Percentiles rank a stretch among this genome's conserved stretches.
Conservation (phyloP, 225 moss, liverwort and hornwort species). For the Anthoceros angustus region DNA sequence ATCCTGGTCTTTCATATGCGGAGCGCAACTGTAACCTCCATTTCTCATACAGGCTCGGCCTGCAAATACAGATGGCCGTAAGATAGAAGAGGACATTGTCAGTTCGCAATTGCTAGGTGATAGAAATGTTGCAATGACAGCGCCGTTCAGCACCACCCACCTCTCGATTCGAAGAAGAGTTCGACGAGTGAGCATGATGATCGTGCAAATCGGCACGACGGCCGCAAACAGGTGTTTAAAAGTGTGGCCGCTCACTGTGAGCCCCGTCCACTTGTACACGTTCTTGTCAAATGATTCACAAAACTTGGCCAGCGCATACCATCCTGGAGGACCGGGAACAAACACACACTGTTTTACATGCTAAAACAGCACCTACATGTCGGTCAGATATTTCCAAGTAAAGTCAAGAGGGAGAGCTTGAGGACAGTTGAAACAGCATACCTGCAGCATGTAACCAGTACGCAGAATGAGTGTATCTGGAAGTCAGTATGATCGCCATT, state of each 20-base stretch:
- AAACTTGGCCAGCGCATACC: conserved; percentile 79
- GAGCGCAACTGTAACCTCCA: neutral
- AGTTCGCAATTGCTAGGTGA: neutral
- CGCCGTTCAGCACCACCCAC: conserved; percentile 15
- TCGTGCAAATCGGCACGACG: conserved; percentile 73
- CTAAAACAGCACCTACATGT: too few species aligned
- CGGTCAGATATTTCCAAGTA: too few species aligned
- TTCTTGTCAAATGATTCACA: conserved; percentile 80
- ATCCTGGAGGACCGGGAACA: conserved; percentile 30
- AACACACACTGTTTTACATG: neutral
- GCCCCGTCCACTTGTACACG: conserved; percentile 69
- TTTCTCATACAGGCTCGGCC: neutral
- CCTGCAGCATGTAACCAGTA: conserved; percentile 99
- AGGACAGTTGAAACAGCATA: conserved; percentile 8
- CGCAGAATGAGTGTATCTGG: conserved; percentile 78
- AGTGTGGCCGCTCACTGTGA: conserved; percentile 78
- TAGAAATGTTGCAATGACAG: neutral
- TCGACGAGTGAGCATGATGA: conserved; percentile 81
- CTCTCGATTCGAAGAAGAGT: conserved; percentile 53
- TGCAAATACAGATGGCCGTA: neutral
- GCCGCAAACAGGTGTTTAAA: conserved; percentile 99
- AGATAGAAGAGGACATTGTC: neutral
- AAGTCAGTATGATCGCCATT: conserved; percentile 81
- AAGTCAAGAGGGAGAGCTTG: too few species aligned
- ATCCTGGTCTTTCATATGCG: neutral